Evolutionary conservation across 176 grass and related monocot species (phyloP).

Genomic region (Rhipidocladum racemiflorum): DNA sequence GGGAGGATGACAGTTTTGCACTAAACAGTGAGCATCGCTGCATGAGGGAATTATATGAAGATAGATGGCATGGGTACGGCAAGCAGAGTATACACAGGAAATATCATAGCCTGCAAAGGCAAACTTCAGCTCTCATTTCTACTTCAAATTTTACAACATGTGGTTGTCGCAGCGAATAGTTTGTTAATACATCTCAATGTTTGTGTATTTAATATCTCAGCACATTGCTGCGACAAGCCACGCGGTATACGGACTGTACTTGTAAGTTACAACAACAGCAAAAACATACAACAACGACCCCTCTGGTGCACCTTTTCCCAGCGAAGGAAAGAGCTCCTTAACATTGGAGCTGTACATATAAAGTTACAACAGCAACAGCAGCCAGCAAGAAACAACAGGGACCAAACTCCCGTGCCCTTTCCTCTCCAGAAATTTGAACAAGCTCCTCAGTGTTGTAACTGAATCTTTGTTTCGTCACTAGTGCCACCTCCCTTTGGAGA

Average conservation of each 20-base stretch:
- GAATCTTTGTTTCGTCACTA: slow-evolving; percentile 8
- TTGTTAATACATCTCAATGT: neutral
- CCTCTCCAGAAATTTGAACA: neutral
- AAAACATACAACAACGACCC: neutral
- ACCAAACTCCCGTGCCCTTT: neutral
- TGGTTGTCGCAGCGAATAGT: neutral
- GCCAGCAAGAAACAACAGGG: too few relatives aligned
- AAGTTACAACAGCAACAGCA: too few relatives aligned
- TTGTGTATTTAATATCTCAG: neutral
- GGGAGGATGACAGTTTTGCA: neutral
- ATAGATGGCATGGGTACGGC: neutral
- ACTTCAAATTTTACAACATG: neutral
- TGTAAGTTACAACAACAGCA: slow-evolving; percentile 14
- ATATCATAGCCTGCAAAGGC: neutral
- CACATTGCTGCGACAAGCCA: neutral
- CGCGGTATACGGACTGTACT: neutral
- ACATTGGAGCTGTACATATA: slow-evolving; percentile 8
- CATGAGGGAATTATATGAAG: neutral
- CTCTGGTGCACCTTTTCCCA: neutral
- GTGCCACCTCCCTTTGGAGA: neutral
- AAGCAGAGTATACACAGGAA: neutral
- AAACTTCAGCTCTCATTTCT: slow-evolving; percentile 8
- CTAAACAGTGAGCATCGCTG: neutral
- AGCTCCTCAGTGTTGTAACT: neutral
- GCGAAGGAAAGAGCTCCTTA: neutral